Conservation (phyloP, 441 rosid genomes). For the Pelargonium fulgidum region DNA sequence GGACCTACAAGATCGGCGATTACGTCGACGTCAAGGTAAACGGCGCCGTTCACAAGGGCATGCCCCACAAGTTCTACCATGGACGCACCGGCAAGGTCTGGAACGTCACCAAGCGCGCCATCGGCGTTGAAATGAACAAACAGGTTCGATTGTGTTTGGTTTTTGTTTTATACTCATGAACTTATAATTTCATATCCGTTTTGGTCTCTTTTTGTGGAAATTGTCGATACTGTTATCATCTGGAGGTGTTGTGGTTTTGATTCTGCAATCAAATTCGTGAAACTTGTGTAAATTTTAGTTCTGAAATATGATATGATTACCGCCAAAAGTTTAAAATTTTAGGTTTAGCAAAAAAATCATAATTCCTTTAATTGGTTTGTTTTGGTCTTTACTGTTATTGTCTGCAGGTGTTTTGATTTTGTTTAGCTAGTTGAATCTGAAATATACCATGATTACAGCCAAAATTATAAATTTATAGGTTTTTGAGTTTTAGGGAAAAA, state of each 20-base stretch:
- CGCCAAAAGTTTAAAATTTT: neutral
- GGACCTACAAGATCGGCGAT: constrained; percentile 26
- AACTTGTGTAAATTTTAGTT: neutral
- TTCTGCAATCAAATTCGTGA: too few relatives aligned
- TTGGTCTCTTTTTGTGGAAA: too few relatives aligned
- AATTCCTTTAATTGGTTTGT: too few relatives aligned
- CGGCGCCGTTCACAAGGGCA: constrained; percentile 30
- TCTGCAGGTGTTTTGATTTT: too few relatives aligned
- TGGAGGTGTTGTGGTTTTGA: too few relatives aligned
- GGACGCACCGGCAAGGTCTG: constrained; percentile 27
- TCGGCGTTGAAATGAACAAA: constrained; percentile 27
- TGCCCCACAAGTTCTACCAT: constrained; percentile 29
- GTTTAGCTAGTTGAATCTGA: neutral
- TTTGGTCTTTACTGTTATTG: too few relatives aligned
- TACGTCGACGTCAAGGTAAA: constrained; percentile 16
- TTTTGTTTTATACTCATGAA: too few relatives aligned
- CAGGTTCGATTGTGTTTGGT: constrained; percentile 12
- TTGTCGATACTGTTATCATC: too few relatives aligned
- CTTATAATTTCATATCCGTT: too few relatives aligned
- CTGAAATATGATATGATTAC: neutral
- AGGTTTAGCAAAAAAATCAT: neutral
- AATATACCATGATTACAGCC: neutral
- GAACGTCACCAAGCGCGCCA: constrained; percentile 28
- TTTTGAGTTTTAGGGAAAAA: neutral
- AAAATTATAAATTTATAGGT: neutral